Base-by-base conservation (phyloP, 306 rosid species). In the Lagenaria siceraria region DNA sequence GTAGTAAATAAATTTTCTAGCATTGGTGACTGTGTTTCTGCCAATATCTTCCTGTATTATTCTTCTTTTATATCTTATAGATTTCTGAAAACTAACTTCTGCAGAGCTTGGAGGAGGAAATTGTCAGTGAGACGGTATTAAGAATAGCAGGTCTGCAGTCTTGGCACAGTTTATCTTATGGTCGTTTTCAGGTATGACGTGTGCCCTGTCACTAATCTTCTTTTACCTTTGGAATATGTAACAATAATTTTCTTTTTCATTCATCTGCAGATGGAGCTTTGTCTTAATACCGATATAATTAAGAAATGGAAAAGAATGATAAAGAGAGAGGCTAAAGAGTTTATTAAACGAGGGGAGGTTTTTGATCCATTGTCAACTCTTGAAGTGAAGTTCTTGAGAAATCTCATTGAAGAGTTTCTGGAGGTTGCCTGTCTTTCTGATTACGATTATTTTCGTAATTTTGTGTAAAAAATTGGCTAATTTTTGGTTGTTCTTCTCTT, bases 51-150 rank as follows among this genome's bases (percentile, higher is more conserved):
- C 60, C 59, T 73, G 58, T 52, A 71, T 71, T 27, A 2, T 51
- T 51, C 19, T 52, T 73, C 77, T 51, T 73, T 51, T 56, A 43
- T 22, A 49, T 54, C 82, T 80, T 59, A 22, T 51, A 27, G 33
- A 40, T 15, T 6, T 59, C 36, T 54, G 22, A 27, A 22, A 78
- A 54, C 31, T 60, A 21, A 62, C 29, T 42, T 43, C 46, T 8
- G 76, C 93, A 92, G 97, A 95, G 99, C 83, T 90, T 95, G 88
- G 99, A 90, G 90, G 99, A 95, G 82, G 99, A 90, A 84, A 84
- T 95, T 71, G 99, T 92, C 79, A 95, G 97, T 77, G 85, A 84
- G 82, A 87, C 92, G 25, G 89, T 92, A 66, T 87, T 95, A 81
- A 95, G 86, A 82, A 80, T 92, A 73, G 97, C 99, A 53, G 87